phyloP scores from a whole-genome alignment of 345 rosid species.

The Clarkia xantiana region DNA sequence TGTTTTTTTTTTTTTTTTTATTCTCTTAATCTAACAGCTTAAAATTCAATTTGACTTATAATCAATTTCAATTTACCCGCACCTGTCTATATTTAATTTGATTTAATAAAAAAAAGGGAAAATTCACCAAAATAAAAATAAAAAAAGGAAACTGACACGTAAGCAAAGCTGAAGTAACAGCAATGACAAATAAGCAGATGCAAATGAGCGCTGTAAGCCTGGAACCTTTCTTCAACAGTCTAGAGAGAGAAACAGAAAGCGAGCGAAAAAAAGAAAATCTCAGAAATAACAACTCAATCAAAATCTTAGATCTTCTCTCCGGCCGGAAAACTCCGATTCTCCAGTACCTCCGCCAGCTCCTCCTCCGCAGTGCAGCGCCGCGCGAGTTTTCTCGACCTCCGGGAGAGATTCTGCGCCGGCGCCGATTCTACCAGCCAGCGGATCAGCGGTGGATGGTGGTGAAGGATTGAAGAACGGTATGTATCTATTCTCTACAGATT shows the following conservation, averaged over 20 bases:
- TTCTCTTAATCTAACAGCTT: no score
- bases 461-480: background rate
- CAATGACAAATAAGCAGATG: constrained; percentile 5
- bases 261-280: background rate
- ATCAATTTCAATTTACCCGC: no score
- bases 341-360: background rate
- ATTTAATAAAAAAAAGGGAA: background rate
- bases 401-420: constrained; percentile 2
- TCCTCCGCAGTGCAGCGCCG: background rate
- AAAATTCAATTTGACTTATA: no score
- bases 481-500: background rate
- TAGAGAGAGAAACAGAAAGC: constrained; percentile 6
- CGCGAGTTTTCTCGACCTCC: constrained; percentile 1
- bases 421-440: background rate
- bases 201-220: constrained; percentile 4
- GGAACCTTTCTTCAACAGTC: constrained; percentile 9
- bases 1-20: no score
- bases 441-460: background rate
- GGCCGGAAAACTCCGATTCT: constrained; percentile 2
- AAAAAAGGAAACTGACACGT: constrained; percentile 3
- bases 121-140: background rate
- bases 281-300: constrained; percentile 1
- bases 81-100: background rate
- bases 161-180: constrained; percentile 5
- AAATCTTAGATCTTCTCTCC: constrained; percentile 2